Evolutionary conservation across 108 stramenopile species (phyloP), one percentile per base, ranked within the genome.

Genomic region (Cyclotella cryptica): DNA sequence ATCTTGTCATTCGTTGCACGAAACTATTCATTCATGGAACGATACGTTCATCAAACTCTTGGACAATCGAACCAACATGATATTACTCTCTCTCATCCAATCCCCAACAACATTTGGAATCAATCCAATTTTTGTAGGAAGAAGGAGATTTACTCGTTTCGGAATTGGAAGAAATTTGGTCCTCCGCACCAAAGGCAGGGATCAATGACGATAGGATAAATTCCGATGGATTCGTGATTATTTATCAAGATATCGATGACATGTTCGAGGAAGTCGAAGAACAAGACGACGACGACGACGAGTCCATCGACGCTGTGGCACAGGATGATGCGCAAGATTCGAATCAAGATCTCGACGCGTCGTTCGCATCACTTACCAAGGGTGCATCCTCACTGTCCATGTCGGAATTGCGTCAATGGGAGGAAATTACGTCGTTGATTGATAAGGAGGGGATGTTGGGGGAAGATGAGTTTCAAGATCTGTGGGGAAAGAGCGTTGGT

Each of bases 231-330:
- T 95, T 95, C 77, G 79, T 89, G 19, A 87, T 90, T 70, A 83
- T 90, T 18, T 95, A 89, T 71, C 75, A 85, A 45, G 89, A 88
- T 72, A 90, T 95, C 49, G 90, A 92, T 74, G 89, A 92, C 63
- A 57, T 95, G 75, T 95, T 95, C 81, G 94, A 95, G 81, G 85
- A 90, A 21, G 91, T 88, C 12, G 80, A 66, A 44, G 65, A 59
- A n/a, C 80, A 87, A 9, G 79, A n/a, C n/a, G n/a, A n/a, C n/a
- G n/a, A n/a, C n/a, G n/a, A n/a, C n/a, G n/a, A n/a, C n/a, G n/a
- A n/a, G n/a, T n/a, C n/a, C n/a, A n/a, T n/a, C n/a, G n/a, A n/a
- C n/a, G n/a, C n/a, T n/a, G n/a, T n/a, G n/a, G n/a, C n/a, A n/a
- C n/a, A n/a, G n/a, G n/a, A 78, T 21, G 83, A 79, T 41, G 77